Conservation (phyloP, 2,329 filamentous ascomycete species). For the Lasiodiplodia sp. region DNA sequence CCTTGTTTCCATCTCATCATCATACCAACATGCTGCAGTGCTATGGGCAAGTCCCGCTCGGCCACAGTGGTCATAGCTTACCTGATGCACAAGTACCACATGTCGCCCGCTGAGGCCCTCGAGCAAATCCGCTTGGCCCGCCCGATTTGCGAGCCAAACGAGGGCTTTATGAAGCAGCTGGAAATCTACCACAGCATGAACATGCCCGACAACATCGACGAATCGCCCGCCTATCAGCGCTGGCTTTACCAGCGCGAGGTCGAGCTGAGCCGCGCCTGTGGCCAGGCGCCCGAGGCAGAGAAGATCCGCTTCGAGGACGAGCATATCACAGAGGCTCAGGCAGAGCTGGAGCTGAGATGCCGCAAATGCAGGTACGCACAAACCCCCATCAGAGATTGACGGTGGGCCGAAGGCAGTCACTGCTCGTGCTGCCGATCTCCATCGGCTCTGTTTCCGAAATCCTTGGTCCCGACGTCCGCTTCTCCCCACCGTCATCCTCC, state of each 20-base stretch:
- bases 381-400: constrained; percentile 22
- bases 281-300: constrained; percentile 77
- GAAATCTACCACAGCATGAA: constrained; percentile 87
- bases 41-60: constrained; percentile 95
- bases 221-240: constrained; percentile 79
- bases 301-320: constrained; percentile 85
- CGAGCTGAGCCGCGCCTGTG: constrained; percentile 72
- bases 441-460: constrained; percentile 10
- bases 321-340: constrained; percentile 47
- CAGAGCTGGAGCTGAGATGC: constrained; percentile 75
- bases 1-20: constrained; percentile 19
- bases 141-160: constrained; percentile 85
- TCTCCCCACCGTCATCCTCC: constrained; percentile 17
- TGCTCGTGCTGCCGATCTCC: constrained; percentile 25
- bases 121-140: constrained; percentile 73
- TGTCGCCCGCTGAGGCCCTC: constrained; percentile 70
- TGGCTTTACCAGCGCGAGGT: constrained; percentile 74
- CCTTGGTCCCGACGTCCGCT: constrained; percentile 5
- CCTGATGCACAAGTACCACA: constrained; percentile 67
- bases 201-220: constrained; percentile 73
- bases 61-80: constrained; percentile 85
- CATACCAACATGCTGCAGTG: constrained; percentile 63
- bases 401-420: constrained; percentile 12
- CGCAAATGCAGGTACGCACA: constrained; percentile 79
- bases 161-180: constrained; percentile 89